These are phyloP conservation scores for Fusarium domesticum DNA, from an alignment of 2,329 filamentous ascomycete species.

Conservation along the genomic window DNA sequence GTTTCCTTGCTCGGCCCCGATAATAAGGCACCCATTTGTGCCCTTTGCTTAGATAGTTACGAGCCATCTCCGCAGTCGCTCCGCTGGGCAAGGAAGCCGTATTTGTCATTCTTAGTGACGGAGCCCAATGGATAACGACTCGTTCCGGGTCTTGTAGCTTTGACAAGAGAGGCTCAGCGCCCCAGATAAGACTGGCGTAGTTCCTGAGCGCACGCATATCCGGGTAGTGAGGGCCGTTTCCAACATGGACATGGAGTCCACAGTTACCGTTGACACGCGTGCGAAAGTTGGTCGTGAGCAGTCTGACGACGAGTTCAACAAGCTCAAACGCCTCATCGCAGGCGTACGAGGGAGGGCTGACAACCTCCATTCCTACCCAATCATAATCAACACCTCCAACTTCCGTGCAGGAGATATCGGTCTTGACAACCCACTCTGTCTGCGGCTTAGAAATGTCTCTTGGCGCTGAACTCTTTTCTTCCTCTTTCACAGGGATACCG, in stretches of 20 bases:
- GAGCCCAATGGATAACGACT: slow-evolving; percentile 4
- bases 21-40: slow-evolving; percentile 11
- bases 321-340: slow-evolving; percentile 28
- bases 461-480: not conserved
- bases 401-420: slow-evolving; percentile 8
- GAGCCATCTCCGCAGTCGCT: slow-evolving; percentile 3
- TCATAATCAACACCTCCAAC: not conserved
- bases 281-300: slow-evolving; percentile 32
- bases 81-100: slow-evolving; percentile 4
- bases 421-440: slow-evolving; percentile 9
- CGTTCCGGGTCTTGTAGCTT: slow-evolving; percentile 36
- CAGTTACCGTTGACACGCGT: slow-evolving; percentile 34
- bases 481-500: not conserved
- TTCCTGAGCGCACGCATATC: slow-evolving; percentile 29
- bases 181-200: slow-evolving; percentile 35
- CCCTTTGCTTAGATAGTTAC: not conserved
- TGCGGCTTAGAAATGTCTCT: not conserved
- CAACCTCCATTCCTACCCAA: slow-evolving; percentile 33
- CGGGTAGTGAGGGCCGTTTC: slow-evolving; percentile 33
- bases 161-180: slow-evolving; percentile 36
- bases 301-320: slow-evolving; percentile 31
- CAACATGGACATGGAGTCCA: slow-evolving; percentile 39
- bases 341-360: slow-evolving; percentile 35
- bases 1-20: slow-evolving; percentile 22
- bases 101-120: slow-evolving; percentile 11